Evolutionary conservation across 176 grass and related monocot species (phyloP), one percentile per base, ranked within the genome.

Genomic region (Aegilops longissima): DNA sequence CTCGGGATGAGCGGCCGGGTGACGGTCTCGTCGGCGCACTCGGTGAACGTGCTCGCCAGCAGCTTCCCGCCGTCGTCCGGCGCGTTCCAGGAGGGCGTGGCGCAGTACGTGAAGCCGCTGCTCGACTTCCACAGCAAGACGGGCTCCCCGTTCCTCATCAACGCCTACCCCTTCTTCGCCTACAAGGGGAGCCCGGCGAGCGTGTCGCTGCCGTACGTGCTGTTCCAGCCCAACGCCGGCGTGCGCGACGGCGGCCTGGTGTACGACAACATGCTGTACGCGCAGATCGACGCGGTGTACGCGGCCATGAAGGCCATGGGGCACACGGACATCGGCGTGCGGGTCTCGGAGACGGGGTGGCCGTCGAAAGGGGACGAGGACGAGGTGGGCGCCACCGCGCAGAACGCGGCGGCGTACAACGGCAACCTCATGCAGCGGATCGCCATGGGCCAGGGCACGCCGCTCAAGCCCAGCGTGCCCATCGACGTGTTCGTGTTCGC

Each of bases 221-320:
- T 97, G 69, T 97, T 97, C 83, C 47, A 97, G 89, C 87, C 90
- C 24, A 97, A 97, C 86, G 24, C 92, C 1, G 88, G 95, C 61
- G 78, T 85, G 68, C 89, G 62, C 2, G 95, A 97, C 86, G 73
- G 73, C 25, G 45, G 7, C 3, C 73, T 76, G 14, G 45, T 52
- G 44, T 97, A 97, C 61, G 95, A 97, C 84, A 97, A 97, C 84
- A 94, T 97, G 92, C 87, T 97, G 47, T 94, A 97, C 77, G 95
- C 95, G 73, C 92, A 97, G 87, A 92, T 97, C 59, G 95, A 97
- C 85, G 89, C 95, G 36, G 95, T 97, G 75, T 97, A 97, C 89
- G 45, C 90, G n/a, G 95, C 95, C 14, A 97, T 97, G 95, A 89
- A 90, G 86, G 84, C 21, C 27, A 92, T 94, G 90, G 95, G 95